Evolutionary conservation across 352 stramenopile genomes (phyloP), one percentile per base, ranked within the genome.

Genomic region (Phytophthora sojae): DNA sequence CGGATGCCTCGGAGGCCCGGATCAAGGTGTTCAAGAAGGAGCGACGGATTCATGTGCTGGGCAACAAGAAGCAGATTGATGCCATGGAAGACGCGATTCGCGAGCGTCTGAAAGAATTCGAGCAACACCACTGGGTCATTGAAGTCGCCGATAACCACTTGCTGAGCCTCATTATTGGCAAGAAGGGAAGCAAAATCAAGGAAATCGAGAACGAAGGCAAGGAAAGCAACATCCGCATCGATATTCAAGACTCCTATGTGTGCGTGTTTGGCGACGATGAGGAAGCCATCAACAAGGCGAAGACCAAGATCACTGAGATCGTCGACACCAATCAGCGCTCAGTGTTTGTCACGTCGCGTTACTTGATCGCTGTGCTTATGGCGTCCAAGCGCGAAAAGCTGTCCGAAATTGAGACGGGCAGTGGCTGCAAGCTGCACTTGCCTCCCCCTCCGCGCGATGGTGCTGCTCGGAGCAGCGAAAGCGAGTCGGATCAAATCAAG

Each of bases 101-200:
- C 29, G 75, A 87, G 35, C 80, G 84, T 6, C 58, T 93, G 9
- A 76, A 73, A 35, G 73, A 75, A 52, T 95, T 95, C 37, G 73
- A 91, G 64, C 64, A 59, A 21, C 74, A 82, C 56, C 81, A 91
- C 61, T 92, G 84, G 81, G 58, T 91, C 3, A 74, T 78, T 32
- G 80, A 93, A 50, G 79, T 93, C 35, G 49, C 67, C 4, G 85
- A 95, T 56, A 73, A 80, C 42, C 81, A 87, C 51, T 37, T 90
- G 29, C 65, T 95, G 47, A 95, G 88, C 56, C 71, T 93, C 23
- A 92, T 95, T 47, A 93, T 95, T 54, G 88, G 88, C 60, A 93
- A 93, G 70, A 95, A 93, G 59, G 88, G 88, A 8, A 71, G 70
- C 55, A 91, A 86, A 59, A 95, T 95, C 71, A 92, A 93, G 63